phyloP scores from a whole-genome alignment of 306 rosid genomes.

The Leucaena leucocephala region DNA sequence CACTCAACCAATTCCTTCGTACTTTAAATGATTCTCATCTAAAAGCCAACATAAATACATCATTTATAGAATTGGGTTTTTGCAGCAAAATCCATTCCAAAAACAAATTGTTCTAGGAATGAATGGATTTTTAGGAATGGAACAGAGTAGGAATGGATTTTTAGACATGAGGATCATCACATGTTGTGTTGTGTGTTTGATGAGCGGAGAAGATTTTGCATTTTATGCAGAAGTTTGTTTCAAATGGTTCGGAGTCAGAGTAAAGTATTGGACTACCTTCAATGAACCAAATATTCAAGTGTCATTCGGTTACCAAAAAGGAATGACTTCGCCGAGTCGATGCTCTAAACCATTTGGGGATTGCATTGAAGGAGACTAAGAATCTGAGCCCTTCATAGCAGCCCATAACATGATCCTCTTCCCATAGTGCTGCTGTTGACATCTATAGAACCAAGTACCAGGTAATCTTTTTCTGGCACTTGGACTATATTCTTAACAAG shows the following conservation, averaged over 20 bases:
- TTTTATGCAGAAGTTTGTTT: slow-evolving; percentile 55
- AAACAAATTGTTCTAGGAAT: too few species aligned
- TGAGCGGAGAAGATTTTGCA: slow-evolving; percentile 52
- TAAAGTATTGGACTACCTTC: slow-evolving; percentile 59
- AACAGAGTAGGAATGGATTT: too few species aligned
- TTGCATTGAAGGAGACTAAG: slow-evolving; percentile 61
- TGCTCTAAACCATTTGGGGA: slow-evolving; percentile 54
- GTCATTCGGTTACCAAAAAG: slow-evolving; percentile 36
- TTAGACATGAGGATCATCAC: not conserved
- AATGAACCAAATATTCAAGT: slow-evolving; percentile 57
- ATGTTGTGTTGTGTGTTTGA: not conserved
- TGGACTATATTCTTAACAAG: too few species aligned
- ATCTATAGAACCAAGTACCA: slow-evolving; percentile 62
- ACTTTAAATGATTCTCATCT: too few species aligned
- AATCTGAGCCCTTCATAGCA: slow-evolving; percentile 63
- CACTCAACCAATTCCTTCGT: too few species aligned
- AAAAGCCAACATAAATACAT: too few species aligned
- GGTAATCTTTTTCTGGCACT: too few species aligned
- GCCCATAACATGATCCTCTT: slow-evolving; percentile 64
- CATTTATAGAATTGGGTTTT: too few species aligned
- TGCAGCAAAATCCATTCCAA: too few species aligned
- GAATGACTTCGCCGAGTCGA: slow-evolving; percentile 45
- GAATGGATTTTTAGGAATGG: too few species aligned
- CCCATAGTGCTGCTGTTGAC: slow-evolving; percentile 64
- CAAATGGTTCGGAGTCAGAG: slow-evolving; percentile 57